A percentile compares a stretch with the other conserved stretches of the same genome.
Conservation (phyloP, 2,329 filamentous ascomycete genomes). For the Aspergillus puulaauensis region DNA sequence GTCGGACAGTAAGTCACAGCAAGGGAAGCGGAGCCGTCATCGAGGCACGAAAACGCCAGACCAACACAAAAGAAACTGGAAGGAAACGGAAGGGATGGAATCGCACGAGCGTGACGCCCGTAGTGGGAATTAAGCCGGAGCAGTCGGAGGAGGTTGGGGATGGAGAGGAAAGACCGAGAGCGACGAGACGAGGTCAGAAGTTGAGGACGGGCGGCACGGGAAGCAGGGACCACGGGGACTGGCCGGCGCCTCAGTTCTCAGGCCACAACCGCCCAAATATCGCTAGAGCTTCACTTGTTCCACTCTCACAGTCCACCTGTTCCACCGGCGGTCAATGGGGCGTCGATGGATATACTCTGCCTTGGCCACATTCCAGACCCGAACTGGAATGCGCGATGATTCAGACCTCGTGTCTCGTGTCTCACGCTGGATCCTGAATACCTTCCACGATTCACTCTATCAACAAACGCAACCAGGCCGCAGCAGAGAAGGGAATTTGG, state of each 20-base stretch:
- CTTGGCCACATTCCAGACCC: background rate
- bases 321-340: background rate
- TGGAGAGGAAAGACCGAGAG: conserved; percentile 10
- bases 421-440: background rate
- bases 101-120: conserved; percentile 22
- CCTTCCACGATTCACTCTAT: background rate
- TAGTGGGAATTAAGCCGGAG: conserved; percentile 12
- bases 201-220: conserved; percentile 10
- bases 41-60: conserved; percentile 27
- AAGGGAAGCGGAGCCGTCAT: conserved; percentile 17
- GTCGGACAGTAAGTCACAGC: conserved; percentile 16
- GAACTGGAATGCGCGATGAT: background rate
- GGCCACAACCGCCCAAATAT: conserved; percentile 3
- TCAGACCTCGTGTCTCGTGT: background rate
- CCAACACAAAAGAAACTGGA: conserved; percentile 27
- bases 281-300: background rate
- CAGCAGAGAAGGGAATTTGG: background rate
- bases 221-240: background rate
- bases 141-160: conserved; percentile 9
- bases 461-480: background rate
- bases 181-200: conserved; percentile 14
- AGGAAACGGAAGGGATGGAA: conserved; percentile 19
- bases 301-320: background rate
- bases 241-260: conserved; percentile 13
- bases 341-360: background rate